A percentile compares a stretch with the other conserved stretches of the same genome.
These are phyloP conservation scores for Perkinsela sp. DNA, from an alignment of 208 protist genomes.

Conservation along the genomic window DNA sequence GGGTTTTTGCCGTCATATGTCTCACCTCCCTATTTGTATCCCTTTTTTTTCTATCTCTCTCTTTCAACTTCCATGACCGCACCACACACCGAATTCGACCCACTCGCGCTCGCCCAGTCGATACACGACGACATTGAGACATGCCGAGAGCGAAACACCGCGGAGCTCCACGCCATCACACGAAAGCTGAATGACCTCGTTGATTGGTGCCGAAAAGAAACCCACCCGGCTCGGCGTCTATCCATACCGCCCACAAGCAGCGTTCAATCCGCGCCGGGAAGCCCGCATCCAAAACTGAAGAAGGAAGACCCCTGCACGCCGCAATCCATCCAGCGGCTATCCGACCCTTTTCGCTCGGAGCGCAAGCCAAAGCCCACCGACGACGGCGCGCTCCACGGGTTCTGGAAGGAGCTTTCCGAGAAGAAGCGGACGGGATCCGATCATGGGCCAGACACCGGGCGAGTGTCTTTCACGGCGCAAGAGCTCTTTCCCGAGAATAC, in stretches of 20 bases:
- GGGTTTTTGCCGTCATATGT: too few relatives aligned
- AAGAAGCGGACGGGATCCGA: background rate
- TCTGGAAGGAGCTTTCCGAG: too few relatives aligned
- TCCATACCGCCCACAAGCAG: background rate
- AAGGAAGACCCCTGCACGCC: background rate
- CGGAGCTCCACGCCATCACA: background rate
- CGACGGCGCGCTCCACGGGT: background rate
- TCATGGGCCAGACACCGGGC: background rate
- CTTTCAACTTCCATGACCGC: too few relatives aligned
- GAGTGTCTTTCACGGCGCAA: background rate
- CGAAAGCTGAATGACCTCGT: background rate
- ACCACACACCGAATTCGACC: background rate
- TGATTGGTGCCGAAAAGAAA: too few relatives aligned
- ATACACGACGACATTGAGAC: background rate
- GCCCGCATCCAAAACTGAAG: background rate
- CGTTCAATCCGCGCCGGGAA: background rate
- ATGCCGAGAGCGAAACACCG: background rate
- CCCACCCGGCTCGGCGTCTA: background rate
- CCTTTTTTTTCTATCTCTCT: too few relatives aligned
- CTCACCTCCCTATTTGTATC: too few relatives aligned
- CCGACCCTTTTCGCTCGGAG: background rate
- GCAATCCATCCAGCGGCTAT: background rate
- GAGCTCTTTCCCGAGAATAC: background rate
- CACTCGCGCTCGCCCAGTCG: background rate
- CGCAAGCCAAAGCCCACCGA: background rate